A percentile compares a stretch with the other conserved stretches of the same genome.
Conservation (phyloP, 2,329 filamentous ascomycete genomes). For the Pseudocercospora vitis region DNA sequence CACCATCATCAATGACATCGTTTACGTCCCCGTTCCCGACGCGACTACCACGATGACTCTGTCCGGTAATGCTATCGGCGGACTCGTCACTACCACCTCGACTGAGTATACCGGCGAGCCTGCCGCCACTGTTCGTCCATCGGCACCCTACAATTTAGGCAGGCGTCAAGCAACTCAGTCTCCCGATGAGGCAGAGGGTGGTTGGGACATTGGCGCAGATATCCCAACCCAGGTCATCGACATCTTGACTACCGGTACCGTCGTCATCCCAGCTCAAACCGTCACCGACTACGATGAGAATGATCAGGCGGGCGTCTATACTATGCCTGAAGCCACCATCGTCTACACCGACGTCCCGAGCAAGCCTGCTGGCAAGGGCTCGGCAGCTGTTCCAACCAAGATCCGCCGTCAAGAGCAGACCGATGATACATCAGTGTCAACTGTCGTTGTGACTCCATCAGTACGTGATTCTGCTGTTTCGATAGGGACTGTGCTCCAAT, state of each 20-base stretch:
- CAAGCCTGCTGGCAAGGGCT: not conserved
- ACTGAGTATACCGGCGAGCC: not conserved
- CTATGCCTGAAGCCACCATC: not conserved
- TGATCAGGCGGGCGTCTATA: not conserved
- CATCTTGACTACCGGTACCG: slow-evolving; percentile 7
- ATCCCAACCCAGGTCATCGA: not conserved
- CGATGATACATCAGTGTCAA: not conserved
- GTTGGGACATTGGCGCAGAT: not conserved
- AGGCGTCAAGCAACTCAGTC: slow-evolving; percentile 6
- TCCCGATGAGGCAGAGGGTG: not conserved
- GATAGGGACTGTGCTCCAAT: too few species aligned
- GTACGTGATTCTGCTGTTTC: too few species aligned
- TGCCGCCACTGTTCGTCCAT: not conserved
- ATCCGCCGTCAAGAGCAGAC: not conserved
- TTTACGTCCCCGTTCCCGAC: not conserved
- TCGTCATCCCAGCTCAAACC: not conserved
- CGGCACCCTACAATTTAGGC: not conserved
- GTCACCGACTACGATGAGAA: slow-evolving; percentile 2
- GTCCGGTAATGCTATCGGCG: too few species aligned
- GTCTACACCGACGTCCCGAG: slow-evolving; percentile 1
- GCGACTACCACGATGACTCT: not conserved
- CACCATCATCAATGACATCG: not conserved
- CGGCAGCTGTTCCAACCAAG: not conserved
- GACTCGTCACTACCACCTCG: too few species aligned
- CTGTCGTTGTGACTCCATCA: too few species aligned